Conservation (phyloP, 805 yeast species). For the Myxozyma melibiosi region DNA sequence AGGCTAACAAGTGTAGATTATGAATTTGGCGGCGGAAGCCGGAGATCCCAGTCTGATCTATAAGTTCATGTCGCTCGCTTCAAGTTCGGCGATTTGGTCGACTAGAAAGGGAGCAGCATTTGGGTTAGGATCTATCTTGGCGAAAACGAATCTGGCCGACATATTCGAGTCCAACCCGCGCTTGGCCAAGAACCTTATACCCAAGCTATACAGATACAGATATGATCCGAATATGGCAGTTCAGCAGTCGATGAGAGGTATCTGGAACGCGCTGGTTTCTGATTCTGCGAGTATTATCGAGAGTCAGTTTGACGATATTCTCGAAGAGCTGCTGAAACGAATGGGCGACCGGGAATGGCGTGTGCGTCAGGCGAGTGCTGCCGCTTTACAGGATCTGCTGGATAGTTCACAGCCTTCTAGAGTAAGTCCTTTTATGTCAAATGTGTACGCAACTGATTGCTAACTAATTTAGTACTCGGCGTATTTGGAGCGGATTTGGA, state of each 20-base stretch:
- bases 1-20: constrained; percentile 27
- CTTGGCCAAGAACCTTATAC: constrained; percentile 65
- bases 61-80: constrained; percentile 89
- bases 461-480: constrained; percentile 39
- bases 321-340: constrained; percentile 62
- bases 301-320: constrained; percentile 58
- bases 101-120: constrained; percentile 93
- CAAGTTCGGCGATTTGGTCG: constrained; percentile 86
- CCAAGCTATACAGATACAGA: constrained; percentile 79
- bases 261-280: constrained; percentile 73
- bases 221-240: constrained; percentile 83
- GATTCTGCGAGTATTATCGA: constrained; percentile 58
- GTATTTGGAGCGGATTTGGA: constrained; percentile 72
- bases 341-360: constrained; percentile 91
- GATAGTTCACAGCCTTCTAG: constrained; percentile 58
- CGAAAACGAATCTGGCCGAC: constrained; percentile 72
- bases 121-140: constrained; percentile 82
- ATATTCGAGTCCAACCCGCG: constrained; percentile 56
- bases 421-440: constrained; percentile 42
- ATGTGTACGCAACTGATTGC: background rate
- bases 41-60: constrained; percentile 95
- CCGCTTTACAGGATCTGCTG: constrained; percentile 53
- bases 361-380: constrained; percentile 69
- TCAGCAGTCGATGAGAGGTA: constrained; percentile 79
- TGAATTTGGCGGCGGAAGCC: constrained; percentile 86